phyloP scores from a whole-genome alignment of 164 flowering plant species.

The Paratinospora sagittata region DNA sequence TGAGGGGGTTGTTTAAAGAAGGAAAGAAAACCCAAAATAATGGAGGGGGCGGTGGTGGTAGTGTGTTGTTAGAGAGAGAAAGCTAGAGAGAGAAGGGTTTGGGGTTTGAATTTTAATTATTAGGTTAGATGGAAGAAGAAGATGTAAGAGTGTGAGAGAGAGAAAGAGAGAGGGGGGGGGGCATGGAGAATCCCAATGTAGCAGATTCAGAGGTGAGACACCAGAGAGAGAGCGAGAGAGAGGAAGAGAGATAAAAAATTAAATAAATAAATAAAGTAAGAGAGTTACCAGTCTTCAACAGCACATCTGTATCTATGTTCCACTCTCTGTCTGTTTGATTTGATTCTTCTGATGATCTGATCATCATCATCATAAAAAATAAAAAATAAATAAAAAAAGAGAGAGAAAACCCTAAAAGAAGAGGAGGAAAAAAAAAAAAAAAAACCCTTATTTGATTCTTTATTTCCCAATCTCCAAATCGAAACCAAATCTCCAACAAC shows the following conservation, averaged over 20 bases:
- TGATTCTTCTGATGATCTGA: slow-evolving; percentile 3
- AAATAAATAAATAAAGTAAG: slow-evolving; percentile 15
- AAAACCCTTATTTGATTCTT: neutral
- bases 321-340: too few species aligned
- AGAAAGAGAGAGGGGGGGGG: too few species aligned
- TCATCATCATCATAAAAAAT: neutral
- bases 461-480: too few species aligned
- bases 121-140: slow-evolving; percentile 11
- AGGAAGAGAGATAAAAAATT: neutral
- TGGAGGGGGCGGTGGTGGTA: slow-evolving; percentile 20
- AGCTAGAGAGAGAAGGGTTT: slow-evolving; percentile 4
- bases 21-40: slow-evolving; percentile 27
- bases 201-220: slow-evolving; percentile 13
- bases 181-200: slow-evolving; percentile 54
- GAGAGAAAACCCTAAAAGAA: too few species aligned
- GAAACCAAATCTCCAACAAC: too few species aligned
- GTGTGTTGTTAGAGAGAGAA: slow-evolving; percentile 12
- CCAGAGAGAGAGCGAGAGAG: slow-evolving; percentile 5
- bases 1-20: neutral
- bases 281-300: neutral
- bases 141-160: too few species aligned
- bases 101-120: too few species aligned
- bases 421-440: too few species aligned
- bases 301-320: neutral
- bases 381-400: too few species aligned